Conservation (phyloP, 495 filamentous ascomycete species). For the Penicillium roqueforti region DNA sequence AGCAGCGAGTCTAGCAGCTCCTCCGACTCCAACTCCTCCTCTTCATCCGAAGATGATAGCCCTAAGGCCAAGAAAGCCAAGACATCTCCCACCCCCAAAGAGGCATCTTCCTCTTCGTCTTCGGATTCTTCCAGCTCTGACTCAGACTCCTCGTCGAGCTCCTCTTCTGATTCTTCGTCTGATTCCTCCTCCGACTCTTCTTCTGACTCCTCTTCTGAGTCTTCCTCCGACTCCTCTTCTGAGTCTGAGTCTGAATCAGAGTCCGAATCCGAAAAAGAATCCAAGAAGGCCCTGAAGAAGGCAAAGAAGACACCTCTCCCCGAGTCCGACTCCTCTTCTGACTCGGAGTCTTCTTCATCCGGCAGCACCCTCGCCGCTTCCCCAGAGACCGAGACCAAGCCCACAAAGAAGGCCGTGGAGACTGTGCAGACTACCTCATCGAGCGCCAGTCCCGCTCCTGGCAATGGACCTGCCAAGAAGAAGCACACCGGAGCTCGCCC, state of each 20-base stretch:
- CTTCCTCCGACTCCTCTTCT: conserved; percentile 32
- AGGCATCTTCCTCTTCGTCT: conserved; percentile 21
- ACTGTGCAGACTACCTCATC: conserved; percentile 32
- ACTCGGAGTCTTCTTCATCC: conserved; percentile 23
- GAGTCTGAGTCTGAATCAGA: conserved; percentile 30
- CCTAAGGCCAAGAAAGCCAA: conserved; percentile 43
- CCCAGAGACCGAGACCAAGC: conserved; percentile 25
- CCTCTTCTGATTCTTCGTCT: conserved; percentile 28
- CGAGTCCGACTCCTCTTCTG: conserved; percentile 32
- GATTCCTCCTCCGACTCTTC: conserved; percentile 30
- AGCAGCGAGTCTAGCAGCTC: conserved; percentile 48
- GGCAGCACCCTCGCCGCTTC: conserved; percentile 35
- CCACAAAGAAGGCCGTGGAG: conserved; percentile 17
- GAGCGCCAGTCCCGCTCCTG: conserved; percentile 43
- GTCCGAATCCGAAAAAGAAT: conserved; percentile 34
- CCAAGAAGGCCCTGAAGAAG: conserved; percentile 40
- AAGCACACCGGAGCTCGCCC: conserved; percentile 46
- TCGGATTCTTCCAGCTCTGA: conserved; percentile 24
- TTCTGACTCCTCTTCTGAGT: conserved; percentile 20
- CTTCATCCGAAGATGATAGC: conserved; percentile 28
- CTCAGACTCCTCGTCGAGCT: conserved; percentile 22
- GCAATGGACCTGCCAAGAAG: conserved; percentile 46
- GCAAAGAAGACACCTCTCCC: conserved; percentile 53
- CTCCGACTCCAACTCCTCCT: conserved; percentile 28
- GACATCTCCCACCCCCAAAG: conserved; percentile 12